These are phyloP conservation scores for Globisporangium acanthophoron DNA, from an alignment of 352 stramenopile genomes.

Conservation along the genomic window DNA sequence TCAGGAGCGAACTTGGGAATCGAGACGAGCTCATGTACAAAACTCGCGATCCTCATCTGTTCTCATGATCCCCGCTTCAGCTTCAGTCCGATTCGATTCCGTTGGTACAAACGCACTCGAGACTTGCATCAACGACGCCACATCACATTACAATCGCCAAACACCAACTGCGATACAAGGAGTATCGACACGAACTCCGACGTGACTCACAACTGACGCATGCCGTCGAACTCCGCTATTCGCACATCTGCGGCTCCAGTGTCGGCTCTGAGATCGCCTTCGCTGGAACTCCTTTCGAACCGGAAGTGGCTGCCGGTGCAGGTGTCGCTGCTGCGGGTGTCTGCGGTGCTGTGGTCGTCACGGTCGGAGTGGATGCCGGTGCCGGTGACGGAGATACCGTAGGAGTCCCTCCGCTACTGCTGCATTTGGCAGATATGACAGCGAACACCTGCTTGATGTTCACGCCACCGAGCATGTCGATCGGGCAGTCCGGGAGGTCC, in stretches of 20 bases:
- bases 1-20: not conserved
- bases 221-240: constrained; percentile 5
- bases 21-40: not conserved
- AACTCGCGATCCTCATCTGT: not conserved
- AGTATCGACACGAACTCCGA: not conserved
- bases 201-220: not conserved
- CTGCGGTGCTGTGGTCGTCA: constrained; percentile 5
- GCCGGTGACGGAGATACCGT: not conserved
- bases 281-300: no score
- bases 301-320: not conserved
- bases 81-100: not conserved
- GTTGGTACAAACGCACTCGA: not conserved
- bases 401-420: not conserved
- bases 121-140: not conserved
- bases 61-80: not conserved
- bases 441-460: constrained; percentile 35
- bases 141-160: not conserved
- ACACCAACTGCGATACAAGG: not conserved
- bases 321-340: not conserved
- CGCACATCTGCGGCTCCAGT: constrained; percentile 10
- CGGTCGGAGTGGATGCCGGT: constrained; percentile 3
- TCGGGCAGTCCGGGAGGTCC: constrained; percentile 32
- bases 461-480: constrained; percentile 35
- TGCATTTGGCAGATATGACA: constrained; percentile 8
- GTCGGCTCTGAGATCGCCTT: not conserved